phyloP scores from a whole-genome alignment of 257 asterid genomes.

The Solanum boliviense region DNA sequence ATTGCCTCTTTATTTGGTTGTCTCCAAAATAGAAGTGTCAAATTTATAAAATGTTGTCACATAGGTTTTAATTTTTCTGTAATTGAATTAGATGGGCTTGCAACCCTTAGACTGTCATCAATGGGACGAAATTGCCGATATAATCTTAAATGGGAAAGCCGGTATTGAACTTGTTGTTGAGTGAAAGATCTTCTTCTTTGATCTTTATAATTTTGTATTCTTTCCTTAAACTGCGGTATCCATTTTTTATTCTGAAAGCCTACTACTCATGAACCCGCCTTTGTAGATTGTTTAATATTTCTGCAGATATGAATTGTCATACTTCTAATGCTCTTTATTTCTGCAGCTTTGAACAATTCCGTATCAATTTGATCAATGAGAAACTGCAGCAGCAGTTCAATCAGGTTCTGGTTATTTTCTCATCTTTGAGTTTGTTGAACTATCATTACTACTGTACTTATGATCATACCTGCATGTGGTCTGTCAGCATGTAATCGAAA shows the following conservation, averaged over 20 bases:
- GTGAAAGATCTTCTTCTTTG: neutral
- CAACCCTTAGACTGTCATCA: neutral
- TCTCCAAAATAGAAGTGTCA: neutral
- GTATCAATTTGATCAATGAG: conserved; percentile 97
- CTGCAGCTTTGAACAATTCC: conserved; percentile 87
- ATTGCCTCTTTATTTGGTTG: neutral
- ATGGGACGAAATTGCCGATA: neutral
- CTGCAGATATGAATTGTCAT: neutral
- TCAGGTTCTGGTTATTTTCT: conserved; percentile 76
- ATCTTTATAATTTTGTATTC: neutral
- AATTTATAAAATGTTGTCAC: neutral
- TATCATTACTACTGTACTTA: neutral
- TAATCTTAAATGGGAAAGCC: neutral
- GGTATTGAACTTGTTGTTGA: neutral
- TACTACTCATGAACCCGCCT: neutral
- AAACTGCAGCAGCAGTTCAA: conserved; percentile 96
- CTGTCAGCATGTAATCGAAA: conserved; percentile 89
- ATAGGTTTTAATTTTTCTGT: neutral
- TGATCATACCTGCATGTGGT: conserved; percentile 8
- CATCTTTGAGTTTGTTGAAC: neutral
- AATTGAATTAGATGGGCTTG: neutral
- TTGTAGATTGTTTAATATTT: neutral
- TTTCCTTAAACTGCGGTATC: neutral
- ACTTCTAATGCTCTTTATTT: conserved; percentile 4
- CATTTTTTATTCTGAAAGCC: neutral